Base-by-base conservation (phyloP, 2,329 filamentous ascomycete genomes). In the Fusarium lyarnte region DNA sequence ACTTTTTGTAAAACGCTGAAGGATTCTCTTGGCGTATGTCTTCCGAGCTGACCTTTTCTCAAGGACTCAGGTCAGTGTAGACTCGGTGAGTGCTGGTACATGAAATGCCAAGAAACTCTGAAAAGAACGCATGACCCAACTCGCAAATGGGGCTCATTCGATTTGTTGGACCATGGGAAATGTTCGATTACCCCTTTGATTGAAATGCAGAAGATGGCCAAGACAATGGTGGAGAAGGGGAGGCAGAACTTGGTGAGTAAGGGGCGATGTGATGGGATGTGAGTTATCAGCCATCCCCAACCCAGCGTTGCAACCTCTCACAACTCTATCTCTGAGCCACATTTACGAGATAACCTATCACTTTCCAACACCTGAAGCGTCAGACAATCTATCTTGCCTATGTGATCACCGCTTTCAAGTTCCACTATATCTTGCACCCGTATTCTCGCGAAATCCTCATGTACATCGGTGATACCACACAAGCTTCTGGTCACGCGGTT, bases 81-180 rank as follows among this genome's bases (percentile, higher is more conserved):
- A 36, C 58, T 69, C 64, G 57, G 49, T 63, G 66, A 63, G 39
- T 27, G 45, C 38, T 51, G 31, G 25, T 16, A 1, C n/a, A 10
- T 33, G 14, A 29, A 35, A 21, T 39, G 57, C 64, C 65, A 69
- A 69, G 42, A 63, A 36, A 57, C 29, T 21, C 8, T 25, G 29
- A 36, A 69, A 63, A 69, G 65, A 59, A 52, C 68, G 45, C 46
- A 45, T 42, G 45, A 36, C 45, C 64, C 64, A 25, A 27, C 25
- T 35, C 21, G 36, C 33, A n/a, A 53, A 69, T 35, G 64, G 58
- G 66, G 42, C 43, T 69, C 36, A 36, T 58, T 52, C 58, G 29
- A 43, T 13, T 36, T n/a, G 46, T 38, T 47, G 25, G 43, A 42
- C 31, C 39, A 68, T 42, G 25, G 25, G 33, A n/a, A 51, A 55